Base-by-base conservation (phyloP, 257 asterid genomes). In the Scutellaria minor region DNA sequence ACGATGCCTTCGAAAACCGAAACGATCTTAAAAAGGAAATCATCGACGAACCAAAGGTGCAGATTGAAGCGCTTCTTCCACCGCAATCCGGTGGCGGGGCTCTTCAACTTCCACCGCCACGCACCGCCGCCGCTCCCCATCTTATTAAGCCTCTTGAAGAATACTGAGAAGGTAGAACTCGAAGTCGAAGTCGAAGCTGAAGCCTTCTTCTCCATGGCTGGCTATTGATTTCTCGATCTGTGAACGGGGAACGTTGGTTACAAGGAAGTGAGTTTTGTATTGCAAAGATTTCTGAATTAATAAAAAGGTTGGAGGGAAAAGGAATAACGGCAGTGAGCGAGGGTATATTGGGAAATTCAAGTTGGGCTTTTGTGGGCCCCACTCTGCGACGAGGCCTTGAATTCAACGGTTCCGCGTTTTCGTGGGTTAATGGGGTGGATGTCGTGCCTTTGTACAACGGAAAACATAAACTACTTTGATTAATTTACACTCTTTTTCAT, bases 21-120 rank as follows among this genome's bases (percentile, higher is more conserved):
- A 1, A 85, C 90, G 69, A 90, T 78, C 75, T 86, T 92, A 82
- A 92, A 92, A 27, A 90, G 75, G 60, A 90, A 57, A 5, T 71
- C 82, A 24, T 90, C 96, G 10, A 90, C 79, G 41, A 92, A 89
- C 98, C 96, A 89, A 3, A 75, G 51, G 35, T 79, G 87, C 73
- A 92, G 75, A 66, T 79, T 92, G 80, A 85, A 84, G 72, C 85
- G 72, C 75, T 75, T 84, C 78, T 85, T 88, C 94, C 96, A 83
- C 83, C 89, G 80, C 46, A 83, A 39, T 5, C 95, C 91, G 50
- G 86, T 71, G 64, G 86, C 71, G 64, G 85, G 74, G 66, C 64
- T 75, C 83, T 75, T 86, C 84, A 81, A 77, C 71, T 83, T 91
- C 86, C 85, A 81, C 74, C 78, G 80, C 86, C 90, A 72, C 6